Percentiles rank a stretch among this genome's conserved stretches.
Evolutionary conservation across 495 filamentous ascomycete genomes (phyloP).

Genomic region (Extremus antarcticus): DNA sequence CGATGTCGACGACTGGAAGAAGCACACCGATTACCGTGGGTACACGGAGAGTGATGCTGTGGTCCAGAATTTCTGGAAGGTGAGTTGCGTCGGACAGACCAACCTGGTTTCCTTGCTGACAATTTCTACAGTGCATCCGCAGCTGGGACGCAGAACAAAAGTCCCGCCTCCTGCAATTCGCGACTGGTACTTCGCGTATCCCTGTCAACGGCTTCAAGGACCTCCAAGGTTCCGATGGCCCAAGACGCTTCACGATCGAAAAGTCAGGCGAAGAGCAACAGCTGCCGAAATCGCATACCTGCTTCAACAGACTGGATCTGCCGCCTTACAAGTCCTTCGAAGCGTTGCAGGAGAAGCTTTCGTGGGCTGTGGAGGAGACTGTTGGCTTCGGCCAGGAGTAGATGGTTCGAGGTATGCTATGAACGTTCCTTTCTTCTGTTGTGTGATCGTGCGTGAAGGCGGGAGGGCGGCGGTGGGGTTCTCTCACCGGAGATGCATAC

Average conservation of each 20-base stretch:
- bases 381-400: slow-evolving; percentile 98
- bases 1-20: slow-evolving; percentile 99
- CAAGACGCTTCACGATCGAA: slow-evolving; percentile 92
- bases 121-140: slow-evolving; percentile 50
- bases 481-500: background rate
- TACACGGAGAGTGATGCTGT: slow-evolving; percentile 97
- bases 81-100: slow-evolving; percentile 27
- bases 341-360: slow-evolving; percentile 73
- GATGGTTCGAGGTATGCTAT: no score
- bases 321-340: slow-evolving; percentile 88
- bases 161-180: slow-evolving; percentile 89
- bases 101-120: background rate
- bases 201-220: slow-evolving; percentile 99
- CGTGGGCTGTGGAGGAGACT: slow-evolving; percentile 95
- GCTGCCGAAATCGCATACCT: slow-evolving; percentile 94
- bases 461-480: background rate
- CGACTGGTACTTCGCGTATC: slow-evolving; percentile 93
- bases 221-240: slow-evolving; percentile 92
- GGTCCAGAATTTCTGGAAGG: slow-evolving; percentile 98
- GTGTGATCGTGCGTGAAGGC: background rate
- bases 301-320: slow-evolving; percentile 95
- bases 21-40: slow-evolving; percentile 99
- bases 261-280: slow-evolving; percentile 85
- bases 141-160: slow-evolving; percentile 98
- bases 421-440: no score